phyloP scores from a whole-genome alignment of 108 stramenopile genomes.

The Hondaea fermentalgiana region DNA sequence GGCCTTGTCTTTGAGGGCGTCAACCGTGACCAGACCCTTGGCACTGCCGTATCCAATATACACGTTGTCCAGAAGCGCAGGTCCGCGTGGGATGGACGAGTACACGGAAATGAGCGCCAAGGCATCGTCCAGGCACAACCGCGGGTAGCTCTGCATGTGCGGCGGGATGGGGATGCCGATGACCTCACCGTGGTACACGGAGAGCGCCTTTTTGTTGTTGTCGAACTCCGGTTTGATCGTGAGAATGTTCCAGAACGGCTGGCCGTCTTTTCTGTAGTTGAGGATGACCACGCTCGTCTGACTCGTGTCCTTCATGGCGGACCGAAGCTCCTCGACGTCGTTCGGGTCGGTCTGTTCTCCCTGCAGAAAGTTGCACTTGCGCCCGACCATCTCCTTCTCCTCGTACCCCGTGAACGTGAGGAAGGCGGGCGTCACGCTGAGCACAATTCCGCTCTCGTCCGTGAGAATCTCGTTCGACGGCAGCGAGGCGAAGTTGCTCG shows the following conservation, averaged over 20 bases:
- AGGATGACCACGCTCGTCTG: slow-evolving; percentile 83
- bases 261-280: slow-evolving; percentile 91
- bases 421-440: slow-evolving; percentile 40
- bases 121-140: background rate
- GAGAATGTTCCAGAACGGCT: slow-evolving; percentile 94
- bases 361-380: slow-evolving; percentile 91
- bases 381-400: slow-evolving; percentile 77
- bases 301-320: slow-evolving; percentile 71
- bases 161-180: background rate
- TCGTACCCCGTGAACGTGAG: slow-evolving; percentile 86
- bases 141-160: background rate
- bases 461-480: background rate
- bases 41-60: background rate
- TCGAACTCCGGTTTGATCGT: slow-evolving; percentile 50
- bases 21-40: no score
- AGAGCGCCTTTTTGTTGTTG: background rate
- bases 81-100: background rate
- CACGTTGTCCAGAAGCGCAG: background rate
- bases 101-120: background rate
- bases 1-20: no score
- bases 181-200: background rate
- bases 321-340: slow-evolving; percentile 83
- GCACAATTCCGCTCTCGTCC: background rate
- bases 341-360: slow-evolving; percentile 88
- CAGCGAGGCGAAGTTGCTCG: background rate